Evolutionary conservation across 305 asterid genomes (phyloP).

Genomic region (Rubia balearica): DNA sequence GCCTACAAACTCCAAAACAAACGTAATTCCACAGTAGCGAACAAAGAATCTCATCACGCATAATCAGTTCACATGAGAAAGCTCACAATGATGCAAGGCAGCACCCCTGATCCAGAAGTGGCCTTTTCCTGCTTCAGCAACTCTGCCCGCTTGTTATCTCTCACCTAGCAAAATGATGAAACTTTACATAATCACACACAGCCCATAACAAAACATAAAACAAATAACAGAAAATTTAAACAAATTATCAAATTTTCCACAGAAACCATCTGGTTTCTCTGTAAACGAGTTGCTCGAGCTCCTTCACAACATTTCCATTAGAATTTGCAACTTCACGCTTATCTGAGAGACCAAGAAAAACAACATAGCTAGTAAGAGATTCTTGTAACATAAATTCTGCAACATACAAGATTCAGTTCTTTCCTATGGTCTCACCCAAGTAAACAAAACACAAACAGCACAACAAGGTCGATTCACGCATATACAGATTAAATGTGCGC

Average conservation of each 20-base stretch:
- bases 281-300: constrained; percentile 47
- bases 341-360: constrained; percentile 27
- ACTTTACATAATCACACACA: background rate
- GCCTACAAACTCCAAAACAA: background rate
- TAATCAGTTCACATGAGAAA: background rate
- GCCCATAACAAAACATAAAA: background rate
- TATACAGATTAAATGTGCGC: background rate
- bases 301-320: constrained; percentile 49
- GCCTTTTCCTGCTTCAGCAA: constrained; percentile 52
- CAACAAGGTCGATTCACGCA: background rate
- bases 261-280: constrained; percentile 71
- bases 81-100: constrained; percentile 87
- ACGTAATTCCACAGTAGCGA: background rate
- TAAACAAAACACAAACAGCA: background rate
- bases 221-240: too few relatives aligned
- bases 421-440: background rate
- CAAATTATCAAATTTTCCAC: too few relatives aligned
- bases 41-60: background rate
- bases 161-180: constrained; percentile 32
- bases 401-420: background rate
- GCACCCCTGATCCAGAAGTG: constrained; percentile 58
- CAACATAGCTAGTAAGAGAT: too few relatives aligned
- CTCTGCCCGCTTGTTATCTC: too few relatives aligned
- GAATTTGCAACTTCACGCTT: constrained; percentile 39
- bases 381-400: background rate